Evolutionary conservation across 2,329 filamentous ascomycete genomes (phyloP).

Genomic region (Fusarium caatingaense): DNA sequence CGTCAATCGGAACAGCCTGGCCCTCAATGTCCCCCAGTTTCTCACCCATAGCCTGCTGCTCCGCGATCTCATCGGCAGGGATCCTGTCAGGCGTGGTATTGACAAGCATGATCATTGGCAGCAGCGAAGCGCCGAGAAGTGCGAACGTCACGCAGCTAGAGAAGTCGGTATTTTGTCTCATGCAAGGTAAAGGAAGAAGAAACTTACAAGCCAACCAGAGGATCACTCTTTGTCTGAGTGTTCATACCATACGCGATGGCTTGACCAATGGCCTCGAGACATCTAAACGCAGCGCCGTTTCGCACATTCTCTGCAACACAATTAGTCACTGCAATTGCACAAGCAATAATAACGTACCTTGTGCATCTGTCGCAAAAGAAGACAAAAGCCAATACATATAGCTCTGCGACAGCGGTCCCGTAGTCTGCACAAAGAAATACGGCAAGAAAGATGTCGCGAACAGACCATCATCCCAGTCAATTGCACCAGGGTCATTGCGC

Average conservation of each 20-base stretch:
- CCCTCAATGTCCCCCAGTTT: conserved; percentile 10
- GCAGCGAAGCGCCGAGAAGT: not conserved
- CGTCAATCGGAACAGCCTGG: not conserved
- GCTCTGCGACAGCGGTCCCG: conserved; percentile 3
- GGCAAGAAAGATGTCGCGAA: conserved; percentile 3
- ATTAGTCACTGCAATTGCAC: not conserved
- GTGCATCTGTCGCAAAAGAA: conserved; percentile 14
- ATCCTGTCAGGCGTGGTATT: conserved; percentile 18
- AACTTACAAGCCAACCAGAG: conserved; percentile 5
- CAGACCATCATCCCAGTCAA: conserved; percentile 13
- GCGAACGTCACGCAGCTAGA: not conserved
- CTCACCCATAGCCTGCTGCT: conserved; percentile 5
- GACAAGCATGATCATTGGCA: conserved; percentile 26
- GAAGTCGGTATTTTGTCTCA: accelerated
- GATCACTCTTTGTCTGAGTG: conserved; percentile 17
- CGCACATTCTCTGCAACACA: not conserved
- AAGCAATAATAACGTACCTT: not conserved
- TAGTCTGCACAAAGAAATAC: conserved; percentile 19
- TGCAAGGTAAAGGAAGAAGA: accelerated
- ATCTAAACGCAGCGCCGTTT: conserved; percentile 15
- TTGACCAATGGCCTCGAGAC: conserved; percentile 10
- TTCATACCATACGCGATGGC: conserved; percentile 24
- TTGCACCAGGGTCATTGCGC: not conserved
- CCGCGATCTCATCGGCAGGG: conserved; percentile 14
- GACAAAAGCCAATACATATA: conserved; percentile 27